Base-by-base conservation (phyloP, 1,284 basidiomycete genomes). In the Peniophora sp. region DNA sequence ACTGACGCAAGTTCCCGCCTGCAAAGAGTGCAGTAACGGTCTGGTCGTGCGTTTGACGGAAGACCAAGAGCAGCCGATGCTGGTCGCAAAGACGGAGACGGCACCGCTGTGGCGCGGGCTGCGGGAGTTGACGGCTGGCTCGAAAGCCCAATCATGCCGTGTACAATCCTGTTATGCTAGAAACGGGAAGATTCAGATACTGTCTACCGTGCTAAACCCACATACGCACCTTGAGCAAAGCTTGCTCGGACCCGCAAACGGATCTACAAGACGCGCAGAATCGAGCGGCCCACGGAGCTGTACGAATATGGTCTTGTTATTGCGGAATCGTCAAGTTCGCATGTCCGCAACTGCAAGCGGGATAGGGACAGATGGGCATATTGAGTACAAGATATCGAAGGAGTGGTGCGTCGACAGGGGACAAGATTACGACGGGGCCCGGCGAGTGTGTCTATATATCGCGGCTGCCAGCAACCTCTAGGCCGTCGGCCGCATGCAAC, bases 281-380 rank as follows among this genome's bases (percentile, higher is more conserved):
- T 18, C 24, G 42, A 5, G 47, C 22, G 10, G 37, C 53, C 56
- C 56, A 57, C 10, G 55, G 48, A 5, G 56, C 52, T n/a, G 53
- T 42, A 24, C 43, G 23, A 14, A 57, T 53, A 39, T 57, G 56
- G 37, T 27, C 36, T 17, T 35, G 37, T 41, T 57, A 49, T 1
- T 23, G 34, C 20, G 52, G 44, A 9, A 47, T 52, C 1, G 48
- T 15, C n/a, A 17, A 51, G 18, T 37, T 51, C 35, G 47, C 32
- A 39, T 57, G 52, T n/a, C 37, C 56, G 51, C 56, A 57, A 39
- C 48, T 43, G 48, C 56, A 57, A 9, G 42, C 3, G 12, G 56
- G 48, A 37, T 57, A 49, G 39, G 56, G 56, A 32, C 56, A 57
- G 48, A 52, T 37, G 35, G 52, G 52, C 56, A 57, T 57, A 20